Conservation (phyloP, 495 filamentous ascomycete species). For the Penicillium canescens region DNA sequence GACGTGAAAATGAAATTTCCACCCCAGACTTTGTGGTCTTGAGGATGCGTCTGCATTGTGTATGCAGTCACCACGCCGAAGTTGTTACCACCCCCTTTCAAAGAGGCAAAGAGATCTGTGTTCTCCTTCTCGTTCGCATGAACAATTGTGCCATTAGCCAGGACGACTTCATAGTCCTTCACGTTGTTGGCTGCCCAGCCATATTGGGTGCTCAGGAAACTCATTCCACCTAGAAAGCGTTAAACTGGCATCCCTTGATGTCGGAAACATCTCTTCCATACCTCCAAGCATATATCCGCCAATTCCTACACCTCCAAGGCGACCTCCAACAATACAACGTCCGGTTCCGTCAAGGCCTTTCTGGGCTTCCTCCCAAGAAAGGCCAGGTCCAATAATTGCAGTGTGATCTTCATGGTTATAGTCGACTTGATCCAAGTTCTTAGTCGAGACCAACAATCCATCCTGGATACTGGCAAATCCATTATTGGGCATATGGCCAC, state of each 20-base stretch:
- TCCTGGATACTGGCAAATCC: conserved; percentile 45
- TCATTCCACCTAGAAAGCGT: conserved; percentile 36
- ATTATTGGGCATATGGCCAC: conserved; percentile 47
- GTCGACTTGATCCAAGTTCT: conserved; percentile 35
- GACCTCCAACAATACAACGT: conserved; percentile 39
- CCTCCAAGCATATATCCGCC: conserved; percentile 47
- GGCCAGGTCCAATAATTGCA: conserved; percentile 39
- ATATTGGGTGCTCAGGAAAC: conserved; percentile 56
- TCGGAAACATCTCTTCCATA: conserved; percentile 7
- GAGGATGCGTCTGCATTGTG: conserved; percentile 47
- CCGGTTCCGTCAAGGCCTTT: conserved; percentile 33
- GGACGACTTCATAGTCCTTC: conserved; percentile 54
- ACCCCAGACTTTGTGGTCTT: conserved; percentile 46
- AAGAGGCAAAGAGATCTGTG: conserved; percentile 54
- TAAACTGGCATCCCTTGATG: not conserved
- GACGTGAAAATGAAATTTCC: conserved; percentile 52
- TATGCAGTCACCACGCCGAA: conserved; percentile 63
- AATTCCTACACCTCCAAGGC: conserved; percentile 39
- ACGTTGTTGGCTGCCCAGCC: conserved; percentile 59
- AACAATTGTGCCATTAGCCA: conserved; percentile 55
- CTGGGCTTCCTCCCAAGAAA: conserved; percentile 41
- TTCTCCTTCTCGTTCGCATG: conserved; percentile 44
- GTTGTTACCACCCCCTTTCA: conserved; percentile 61
- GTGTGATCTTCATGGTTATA: conserved; percentile 38
- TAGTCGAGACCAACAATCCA: conserved; percentile 40